Conservation (phyloP, 192 early-diverging fungal species). For the Coemansia sp. region DNA sequence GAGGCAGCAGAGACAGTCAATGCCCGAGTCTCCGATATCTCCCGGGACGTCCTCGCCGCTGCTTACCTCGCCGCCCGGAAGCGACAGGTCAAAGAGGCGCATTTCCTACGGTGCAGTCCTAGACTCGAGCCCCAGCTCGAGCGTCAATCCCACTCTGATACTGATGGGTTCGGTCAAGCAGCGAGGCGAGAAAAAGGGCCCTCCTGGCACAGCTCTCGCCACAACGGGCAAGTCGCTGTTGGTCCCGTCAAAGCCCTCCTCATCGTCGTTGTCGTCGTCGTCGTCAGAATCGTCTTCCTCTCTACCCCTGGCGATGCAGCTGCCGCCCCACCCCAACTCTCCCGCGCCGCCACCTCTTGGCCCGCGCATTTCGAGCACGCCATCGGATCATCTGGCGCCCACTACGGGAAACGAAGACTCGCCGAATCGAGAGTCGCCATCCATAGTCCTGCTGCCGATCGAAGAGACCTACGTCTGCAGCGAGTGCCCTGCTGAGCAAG, state of each 20-base stretch:
- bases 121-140: neutral
- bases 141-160: conserved; percentile 6
- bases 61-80: neutral
- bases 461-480: neutral
- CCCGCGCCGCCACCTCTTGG: neutral
- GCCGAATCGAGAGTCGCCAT: neutral
- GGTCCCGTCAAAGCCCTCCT: neutral
- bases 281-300: neutral
- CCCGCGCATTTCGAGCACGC: neutral
- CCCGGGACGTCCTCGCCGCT: conserved; percentile 9
- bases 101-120: neutral
- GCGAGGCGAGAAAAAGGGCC: conserved; percentile 22
- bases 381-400: neutral
- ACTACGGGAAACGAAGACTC: neutral
- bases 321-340: neutral
- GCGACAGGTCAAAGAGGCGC: neutral
- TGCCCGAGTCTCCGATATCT: conserved; percentile 15
- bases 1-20: conserved; percentile 14
- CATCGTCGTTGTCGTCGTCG: neutral
- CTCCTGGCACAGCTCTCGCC: neutral
- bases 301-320: neutral
- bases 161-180: conserved; percentile 40
- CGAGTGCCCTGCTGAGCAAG: neutral
- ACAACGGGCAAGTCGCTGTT: neutral
- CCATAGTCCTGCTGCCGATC: neutral